Percentiles rank a stretch among this genome's conserved stretches.
Evolutionary conservation across 176 grass and related monocot species (phyloP).

Genomic region (Guadua angustifolia): DNA sequence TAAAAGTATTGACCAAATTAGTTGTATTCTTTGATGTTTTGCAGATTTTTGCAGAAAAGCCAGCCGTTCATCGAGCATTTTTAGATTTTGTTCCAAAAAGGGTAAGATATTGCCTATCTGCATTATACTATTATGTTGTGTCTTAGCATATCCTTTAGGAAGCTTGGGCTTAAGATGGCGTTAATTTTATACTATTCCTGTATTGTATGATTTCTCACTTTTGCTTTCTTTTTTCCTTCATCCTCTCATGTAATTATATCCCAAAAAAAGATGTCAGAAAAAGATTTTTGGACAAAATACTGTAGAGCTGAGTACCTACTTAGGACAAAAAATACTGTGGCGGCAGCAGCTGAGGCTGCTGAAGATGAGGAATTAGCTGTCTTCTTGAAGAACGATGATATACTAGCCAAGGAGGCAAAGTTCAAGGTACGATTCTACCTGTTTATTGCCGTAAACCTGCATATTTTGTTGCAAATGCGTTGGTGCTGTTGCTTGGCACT

Average conservation of each 20-base stretch:
- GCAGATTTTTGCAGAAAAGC: slow-evolving; percentile 98
- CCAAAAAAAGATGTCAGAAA: slow-evolving; percentile 71
- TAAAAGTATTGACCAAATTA: slow-evolving; percentile 13
- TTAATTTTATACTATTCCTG: slow-evolving; percentile 20
- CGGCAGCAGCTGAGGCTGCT: slow-evolving; percentile 86
- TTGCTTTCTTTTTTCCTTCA: slow-evolving; percentile 20
- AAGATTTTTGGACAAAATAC: slow-evolving; percentile 96
- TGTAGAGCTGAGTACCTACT: slow-evolving; percentile 95
- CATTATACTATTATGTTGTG: slow-evolving; percentile 1
- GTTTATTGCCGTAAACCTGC: slow-evolving; percentile 12
- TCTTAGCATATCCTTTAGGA: slow-evolving; percentile 21
- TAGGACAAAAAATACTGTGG: slow-evolving; percentile 82
- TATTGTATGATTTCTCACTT: slow-evolving; percentile 16
- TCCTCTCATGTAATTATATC: slow-evolving; percentile 32
- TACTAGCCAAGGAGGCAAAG: slow-evolving; percentile 84
- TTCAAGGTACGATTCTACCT: slow-evolving; percentile 57
- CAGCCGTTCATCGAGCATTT: slow-evolving; percentile 93
- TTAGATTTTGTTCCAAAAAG: slow-evolving; percentile 82
- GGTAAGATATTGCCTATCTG: slow-evolving; percentile 46
- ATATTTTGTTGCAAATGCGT: slow-evolving; percentile 23
- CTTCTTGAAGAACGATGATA: slow-evolving; percentile 91
- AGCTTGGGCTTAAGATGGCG: neutral
- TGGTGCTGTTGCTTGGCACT: slow-evolving; percentile 18
- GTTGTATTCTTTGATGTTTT: slow-evolving; percentile 37
- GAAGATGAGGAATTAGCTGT: slow-evolving; percentile 94